Evolutionary conservation across 495 filamentous ascomycete genomes (phyloP).

Genomic region (Thermochaetoides thermophila): DNA sequence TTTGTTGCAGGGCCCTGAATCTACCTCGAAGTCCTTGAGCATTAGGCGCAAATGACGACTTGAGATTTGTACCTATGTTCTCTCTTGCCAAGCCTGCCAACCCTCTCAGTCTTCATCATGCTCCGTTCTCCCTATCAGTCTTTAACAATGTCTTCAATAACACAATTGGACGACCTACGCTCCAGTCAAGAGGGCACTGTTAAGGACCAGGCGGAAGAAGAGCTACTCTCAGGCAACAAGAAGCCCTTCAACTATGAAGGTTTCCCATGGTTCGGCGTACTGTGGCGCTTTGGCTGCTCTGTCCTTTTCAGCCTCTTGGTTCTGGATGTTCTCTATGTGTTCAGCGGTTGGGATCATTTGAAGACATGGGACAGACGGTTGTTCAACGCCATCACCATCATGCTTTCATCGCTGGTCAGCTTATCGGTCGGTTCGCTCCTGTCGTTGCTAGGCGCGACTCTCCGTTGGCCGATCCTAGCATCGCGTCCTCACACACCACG

Average conservation of each 20-base stretch:
- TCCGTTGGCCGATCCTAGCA: background rate
- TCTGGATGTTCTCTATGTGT: background rate
- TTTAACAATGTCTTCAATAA: no score
- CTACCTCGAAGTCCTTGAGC: no score
- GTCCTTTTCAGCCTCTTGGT: background rate
- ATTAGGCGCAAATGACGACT: no score
- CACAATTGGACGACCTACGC: no score
- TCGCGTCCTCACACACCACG: background rate
- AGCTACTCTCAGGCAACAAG: no score
- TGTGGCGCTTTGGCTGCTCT: background rate
- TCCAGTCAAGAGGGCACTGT: no score
- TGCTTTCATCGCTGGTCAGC: background rate
- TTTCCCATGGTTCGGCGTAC: background rate
- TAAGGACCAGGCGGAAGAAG: no score
- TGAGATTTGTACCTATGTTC: no score
- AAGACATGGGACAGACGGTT: background rate
- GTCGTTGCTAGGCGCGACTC: conserved; percentile 1
- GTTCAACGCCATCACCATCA: background rate
- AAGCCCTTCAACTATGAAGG: background rate
- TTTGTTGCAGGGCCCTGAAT: no score
- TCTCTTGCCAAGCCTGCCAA: no score
- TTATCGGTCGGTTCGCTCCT: background rate
- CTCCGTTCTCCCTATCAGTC: no score
- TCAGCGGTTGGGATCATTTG: background rate
- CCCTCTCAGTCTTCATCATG: no score